These are phyloP conservation scores for Apiotrichum siamense DNA, from an alignment of 1,284 basidiomycete species.

Conservation along the genomic window DNA sequence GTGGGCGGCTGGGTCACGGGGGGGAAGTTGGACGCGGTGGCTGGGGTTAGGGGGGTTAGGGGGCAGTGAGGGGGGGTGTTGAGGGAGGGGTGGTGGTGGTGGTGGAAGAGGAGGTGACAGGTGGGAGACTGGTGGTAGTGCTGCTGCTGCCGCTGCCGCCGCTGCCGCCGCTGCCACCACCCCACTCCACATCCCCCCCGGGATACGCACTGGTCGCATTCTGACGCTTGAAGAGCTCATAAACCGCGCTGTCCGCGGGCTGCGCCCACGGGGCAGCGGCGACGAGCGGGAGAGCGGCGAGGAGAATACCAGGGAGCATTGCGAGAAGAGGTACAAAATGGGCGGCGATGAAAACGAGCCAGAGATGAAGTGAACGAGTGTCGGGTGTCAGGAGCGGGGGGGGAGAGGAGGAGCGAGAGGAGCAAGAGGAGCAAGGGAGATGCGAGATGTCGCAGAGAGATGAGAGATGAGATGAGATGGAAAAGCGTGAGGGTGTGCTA, in stretches of 20 bases:
- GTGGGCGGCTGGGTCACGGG: background rate
- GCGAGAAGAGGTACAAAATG: background rate
- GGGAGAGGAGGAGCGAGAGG: background rate
- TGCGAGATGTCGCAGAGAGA: background rate
- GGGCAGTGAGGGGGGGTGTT: too few relatives aligned
- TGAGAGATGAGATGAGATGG: background rate
- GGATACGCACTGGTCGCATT: background rate
- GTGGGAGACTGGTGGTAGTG: too few relatives aligned
- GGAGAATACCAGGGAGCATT: conserved; percentile 5
- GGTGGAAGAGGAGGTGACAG: too few relatives aligned
- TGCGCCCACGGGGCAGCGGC: conserved; percentile 9
- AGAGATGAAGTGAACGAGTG: background rate
- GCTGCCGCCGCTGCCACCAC: too few relatives aligned
- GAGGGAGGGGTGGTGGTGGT: too few relatives aligned
- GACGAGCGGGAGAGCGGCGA: conserved; percentile 7
- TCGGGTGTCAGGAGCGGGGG: background rate
- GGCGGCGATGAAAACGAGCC: background rate
- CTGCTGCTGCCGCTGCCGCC: too few relatives aligned
- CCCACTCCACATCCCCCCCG: background rate
- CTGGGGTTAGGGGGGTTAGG: too few relatives aligned
- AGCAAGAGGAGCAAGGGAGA: background rate
- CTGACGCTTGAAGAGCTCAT: conserved; percentile 23
- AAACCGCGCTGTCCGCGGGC: conserved; percentile 12
- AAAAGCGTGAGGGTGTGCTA: too few relatives aligned
- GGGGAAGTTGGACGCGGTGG: conserved; percentile 17